Percentiles rank a stretch among this genome's conserved stretches.
phyloP scores from a whole-genome alignment of 495 filamentous ascomycete genomes.

The Pseudoneurospora amorphoporcata region DNA sequence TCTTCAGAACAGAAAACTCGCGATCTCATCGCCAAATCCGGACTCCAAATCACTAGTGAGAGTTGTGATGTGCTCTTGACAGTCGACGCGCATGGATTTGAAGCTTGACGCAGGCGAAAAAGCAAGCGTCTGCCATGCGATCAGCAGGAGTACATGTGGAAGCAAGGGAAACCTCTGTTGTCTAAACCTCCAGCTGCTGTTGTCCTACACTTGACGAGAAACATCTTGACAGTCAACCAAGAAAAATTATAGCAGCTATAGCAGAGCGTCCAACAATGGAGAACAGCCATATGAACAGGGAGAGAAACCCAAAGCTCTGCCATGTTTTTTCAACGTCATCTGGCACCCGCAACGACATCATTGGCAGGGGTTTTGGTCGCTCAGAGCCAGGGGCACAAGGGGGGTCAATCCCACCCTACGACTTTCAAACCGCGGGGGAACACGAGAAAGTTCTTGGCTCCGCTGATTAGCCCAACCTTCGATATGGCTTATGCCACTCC shows the following conservation, averaged over 20 bases:
- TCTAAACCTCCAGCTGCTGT: background rate
- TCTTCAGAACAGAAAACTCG: background rate
- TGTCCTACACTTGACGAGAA: background rate
- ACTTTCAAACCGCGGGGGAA: background rate
- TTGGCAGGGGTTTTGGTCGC: slow-evolving; percentile 11
- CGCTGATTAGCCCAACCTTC: background rate
- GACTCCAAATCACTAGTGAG: background rate
- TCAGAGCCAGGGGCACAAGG: background rate
- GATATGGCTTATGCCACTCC: background rate
- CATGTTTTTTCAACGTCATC: slow-evolving; percentile 6
- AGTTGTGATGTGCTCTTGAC: background rate
- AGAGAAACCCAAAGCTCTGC: slow-evolving; percentile 1
- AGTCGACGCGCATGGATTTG: background rate
- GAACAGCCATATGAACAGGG: slow-evolving; percentile 2
- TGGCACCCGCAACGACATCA: slow-evolving; percentile 13
- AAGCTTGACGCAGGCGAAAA: background rate
- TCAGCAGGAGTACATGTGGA: background rate
- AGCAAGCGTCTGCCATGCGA: background rate
- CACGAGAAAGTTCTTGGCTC: background rate
- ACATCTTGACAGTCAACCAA: background rate
- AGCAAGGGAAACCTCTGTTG: background rate
- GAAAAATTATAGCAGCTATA: background rate
- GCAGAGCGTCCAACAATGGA: background rate
- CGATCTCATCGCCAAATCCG: background rate
- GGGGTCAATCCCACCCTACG: background rate